Evolutionary conservation across 73 alveolate genomes (phyloP).

Genomic region (Breviolum minutum): DNA sequence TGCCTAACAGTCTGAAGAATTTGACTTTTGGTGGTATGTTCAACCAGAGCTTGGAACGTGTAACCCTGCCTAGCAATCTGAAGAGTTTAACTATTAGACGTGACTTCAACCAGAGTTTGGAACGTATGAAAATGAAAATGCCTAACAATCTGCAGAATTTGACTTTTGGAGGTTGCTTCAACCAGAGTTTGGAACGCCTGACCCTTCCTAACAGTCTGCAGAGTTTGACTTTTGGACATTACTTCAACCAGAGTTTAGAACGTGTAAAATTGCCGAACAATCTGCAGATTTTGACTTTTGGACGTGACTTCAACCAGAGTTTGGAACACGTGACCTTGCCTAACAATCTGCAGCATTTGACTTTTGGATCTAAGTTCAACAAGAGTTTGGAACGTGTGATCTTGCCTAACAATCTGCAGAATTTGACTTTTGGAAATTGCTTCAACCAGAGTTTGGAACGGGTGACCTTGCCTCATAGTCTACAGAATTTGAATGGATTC

Average conservation of each 20-base stretch:
- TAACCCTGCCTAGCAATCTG: no score
- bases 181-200: neutral
- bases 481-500: neutral
- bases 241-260: conserved; percentile 21
- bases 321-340: neutral
- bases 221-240: neutral
- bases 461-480: neutral
- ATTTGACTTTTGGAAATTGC: neutral
- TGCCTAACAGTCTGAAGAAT: no score
- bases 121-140: no score
- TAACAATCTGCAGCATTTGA: neutral
- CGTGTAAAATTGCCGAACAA: neutral
- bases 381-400: no score
- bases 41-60: no score
- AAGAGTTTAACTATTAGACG: no score
- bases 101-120: no score
- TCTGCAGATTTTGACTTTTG: neutral
- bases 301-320: conserved; percentile 3
- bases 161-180: neutral
- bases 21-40: no score
- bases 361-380: neutral
- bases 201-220: neutral
- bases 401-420: neutral
- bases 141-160: no score
- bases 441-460: neutral